Evolutionary conservation across 2,329 filamentous ascomycete species (phyloP).

Genomic region (Penicillium sp.): DNA sequence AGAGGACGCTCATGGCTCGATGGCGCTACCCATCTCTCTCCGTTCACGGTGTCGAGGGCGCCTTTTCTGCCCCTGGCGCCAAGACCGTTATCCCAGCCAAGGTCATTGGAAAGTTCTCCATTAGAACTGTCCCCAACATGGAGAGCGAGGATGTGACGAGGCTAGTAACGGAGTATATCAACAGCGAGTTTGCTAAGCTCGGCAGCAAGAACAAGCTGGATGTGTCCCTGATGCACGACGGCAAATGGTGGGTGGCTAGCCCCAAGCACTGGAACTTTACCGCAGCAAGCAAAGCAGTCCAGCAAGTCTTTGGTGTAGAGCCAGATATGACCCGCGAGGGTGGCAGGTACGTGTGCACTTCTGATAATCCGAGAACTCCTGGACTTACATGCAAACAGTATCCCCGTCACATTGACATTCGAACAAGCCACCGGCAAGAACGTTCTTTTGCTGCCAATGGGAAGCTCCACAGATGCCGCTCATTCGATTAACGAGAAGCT

Average conservation of each 20-base stretch:
- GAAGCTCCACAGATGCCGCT: constrained; percentile 90
- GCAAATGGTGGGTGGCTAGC: constrained; percentile 98
- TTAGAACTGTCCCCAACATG: constrained; percentile 97
- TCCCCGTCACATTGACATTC: constrained; percentile 94
- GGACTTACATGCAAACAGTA: constrained; percentile 51
- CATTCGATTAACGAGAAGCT: constrained; percentile 99
- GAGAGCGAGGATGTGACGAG: constrained; percentile 84
- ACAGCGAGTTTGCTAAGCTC: constrained; percentile 80
- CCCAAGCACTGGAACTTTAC: constrained; percentile 99
- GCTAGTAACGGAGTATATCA: constrained; percentile 76
- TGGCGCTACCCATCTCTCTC: constrained; percentile 95
- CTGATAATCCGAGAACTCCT: not conserved
- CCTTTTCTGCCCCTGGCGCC: constrained; percentile 85
- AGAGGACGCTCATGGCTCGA: constrained; percentile 87
- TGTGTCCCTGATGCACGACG: constrained; percentile 77
- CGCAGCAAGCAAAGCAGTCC: constrained; percentile 90
- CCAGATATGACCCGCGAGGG: constrained; percentile 96
- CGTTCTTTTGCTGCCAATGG: constrained; percentile 91
- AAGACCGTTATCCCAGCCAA: constrained; percentile 99
- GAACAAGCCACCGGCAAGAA: constrained; percentile 98
- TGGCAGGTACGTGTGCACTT: constrained; percentile 60
- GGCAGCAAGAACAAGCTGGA: constrained; percentile 88
- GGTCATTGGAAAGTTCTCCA: constrained; percentile 97
- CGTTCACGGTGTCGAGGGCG: constrained; percentile 90
- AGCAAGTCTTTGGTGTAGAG: constrained; percentile 88